Conservation (phyloP, 352 stramenopile species). For the Peronospora destructor region DNA sequence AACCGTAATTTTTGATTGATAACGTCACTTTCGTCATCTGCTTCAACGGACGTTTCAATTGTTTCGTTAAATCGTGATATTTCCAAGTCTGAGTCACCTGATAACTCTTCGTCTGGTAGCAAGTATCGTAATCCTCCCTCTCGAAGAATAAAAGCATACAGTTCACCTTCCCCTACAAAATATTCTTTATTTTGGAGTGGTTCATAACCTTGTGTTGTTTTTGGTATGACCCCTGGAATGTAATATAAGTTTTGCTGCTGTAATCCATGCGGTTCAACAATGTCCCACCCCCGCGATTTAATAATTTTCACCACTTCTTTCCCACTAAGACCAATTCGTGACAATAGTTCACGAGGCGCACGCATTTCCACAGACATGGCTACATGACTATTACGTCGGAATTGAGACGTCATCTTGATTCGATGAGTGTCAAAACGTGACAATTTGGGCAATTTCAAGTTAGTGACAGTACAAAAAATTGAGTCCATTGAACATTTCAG, state of each 20-base stretch:
- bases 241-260: slow-evolving; percentile 29
- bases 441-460: too few species aligned
- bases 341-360: slow-evolving; percentile 19
- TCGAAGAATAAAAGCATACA: slow-evolving; percentile 33
- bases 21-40: slow-evolving; percentile 8
- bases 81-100: slow-evolving; percentile 6
- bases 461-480: too few species aligned
- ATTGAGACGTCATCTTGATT: slow-evolving; percentile 5
- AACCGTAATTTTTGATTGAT: not conserved
- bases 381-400: slow-evolving; percentile 11
- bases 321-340: slow-evolving; percentile 23
- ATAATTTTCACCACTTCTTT: slow-evolving; percentile 32
- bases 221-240: slow-evolving; percentile 4
- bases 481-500: not conserved
- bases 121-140: slow-evolving; percentile 26
- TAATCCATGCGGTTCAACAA: slow-evolving; percentile 18
- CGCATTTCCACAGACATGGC: slow-evolving; percentile 22
- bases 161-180: slow-evolving; percentile 31
- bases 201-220: not conserved
- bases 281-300: slow-evolving; percentile 15
- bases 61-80: not conserved
- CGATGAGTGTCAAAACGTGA: slow-evolving; percentile 3
- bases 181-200: slow-evolving; percentile 12
- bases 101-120: slow-evolving; percentile 16
- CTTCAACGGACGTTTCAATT: not conserved